These are phyloP conservation scores for Euphrasia arctica DNA, from an alignment of 305 asterid species.

Conservation along the genomic window DNA sequence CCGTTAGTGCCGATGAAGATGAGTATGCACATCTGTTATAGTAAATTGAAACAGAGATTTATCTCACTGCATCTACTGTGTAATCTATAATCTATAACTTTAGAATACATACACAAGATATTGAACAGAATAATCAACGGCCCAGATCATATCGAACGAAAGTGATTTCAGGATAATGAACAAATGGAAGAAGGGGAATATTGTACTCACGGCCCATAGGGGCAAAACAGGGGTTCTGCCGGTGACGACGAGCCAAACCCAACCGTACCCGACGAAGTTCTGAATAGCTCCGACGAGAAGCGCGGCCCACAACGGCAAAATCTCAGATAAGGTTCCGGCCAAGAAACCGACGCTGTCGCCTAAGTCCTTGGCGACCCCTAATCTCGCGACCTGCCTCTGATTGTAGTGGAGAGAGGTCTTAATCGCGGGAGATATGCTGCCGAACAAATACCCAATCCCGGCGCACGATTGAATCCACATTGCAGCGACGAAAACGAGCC, in stretches of 20 bases:
- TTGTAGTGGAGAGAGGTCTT: constrained; percentile 38
- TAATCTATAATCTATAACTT: too few species aligned
- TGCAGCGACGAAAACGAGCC: constrained; percentile 53
- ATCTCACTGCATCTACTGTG: background rate
- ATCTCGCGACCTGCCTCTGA: constrained; percentile 42
- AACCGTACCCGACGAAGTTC: constrained; percentile 47
- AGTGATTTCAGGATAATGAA: background rate
- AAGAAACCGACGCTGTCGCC: constrained; percentile 52
- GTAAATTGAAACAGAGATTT: background rate
- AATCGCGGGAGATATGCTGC: constrained; percentile 44
- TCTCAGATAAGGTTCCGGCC: constrained; percentile 42
- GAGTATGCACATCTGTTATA: constrained; percentile 61
- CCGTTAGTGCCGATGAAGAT: constrained; percentile 79
- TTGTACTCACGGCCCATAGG: constrained; percentile 47
- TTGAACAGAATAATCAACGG: background rate
- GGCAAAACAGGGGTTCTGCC: constrained; percentile 41
- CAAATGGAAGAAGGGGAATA: background rate
- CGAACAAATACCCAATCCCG: constrained; percentile 46
- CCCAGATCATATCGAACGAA: constrained; percentile 15
- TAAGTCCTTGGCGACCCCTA: constrained; percentile 54
- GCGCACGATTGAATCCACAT: constrained; percentile 56
- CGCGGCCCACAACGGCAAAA: constrained; percentile 43
- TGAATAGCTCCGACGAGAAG: constrained; percentile 46
- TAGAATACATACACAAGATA: too few species aligned
- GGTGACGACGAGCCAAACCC: constrained; percentile 50